Evolutionary conservation across 2,329 filamentous ascomycete species (phyloP).

Genomic region (Rhinocladiella similis): DNA sequence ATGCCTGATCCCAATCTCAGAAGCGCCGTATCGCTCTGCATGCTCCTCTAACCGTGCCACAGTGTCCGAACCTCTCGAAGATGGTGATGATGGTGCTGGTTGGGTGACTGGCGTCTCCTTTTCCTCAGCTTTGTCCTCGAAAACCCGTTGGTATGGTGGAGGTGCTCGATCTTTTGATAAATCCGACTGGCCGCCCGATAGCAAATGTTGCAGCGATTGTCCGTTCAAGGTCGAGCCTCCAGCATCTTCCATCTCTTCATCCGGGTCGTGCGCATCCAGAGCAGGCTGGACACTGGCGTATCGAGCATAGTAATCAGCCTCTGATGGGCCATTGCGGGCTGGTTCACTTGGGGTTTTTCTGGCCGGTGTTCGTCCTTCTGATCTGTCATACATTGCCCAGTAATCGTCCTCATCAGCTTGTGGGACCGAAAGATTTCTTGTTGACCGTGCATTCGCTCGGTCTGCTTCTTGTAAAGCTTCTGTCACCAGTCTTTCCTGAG

Average conservation of each 20-base stretch:
- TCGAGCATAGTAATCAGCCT: conserved; percentile 61
- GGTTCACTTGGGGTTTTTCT: conserved; percentile 38
- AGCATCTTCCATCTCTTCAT: conserved; percentile 51
- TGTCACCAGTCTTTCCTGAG: conserved; percentile 37
- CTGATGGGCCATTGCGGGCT: conserved; percentile 42
- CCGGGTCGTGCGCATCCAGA: conserved; percentile 63
- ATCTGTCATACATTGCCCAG: conserved; percentile 64
- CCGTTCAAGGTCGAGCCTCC: conserved; percentile 57
- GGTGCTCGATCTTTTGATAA: conserved; percentile 25
- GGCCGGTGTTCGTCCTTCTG: conserved; percentile 53
- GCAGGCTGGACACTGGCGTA: conserved; percentile 66
- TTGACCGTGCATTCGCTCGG: conserved; percentile 25
- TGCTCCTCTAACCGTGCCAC: conserved; percentile 57
- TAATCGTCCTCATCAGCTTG: conserved; percentile 63
- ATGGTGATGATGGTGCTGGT: conserved; percentile 44
- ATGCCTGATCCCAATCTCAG: conserved; percentile 61
- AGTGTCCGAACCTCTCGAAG: conserved; percentile 47
- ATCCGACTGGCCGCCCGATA: conserved; percentile 40
- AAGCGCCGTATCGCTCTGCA: conserved; percentile 53
- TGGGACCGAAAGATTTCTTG: conserved; percentile 22
- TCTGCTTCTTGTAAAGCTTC: conserved; percentile 38
- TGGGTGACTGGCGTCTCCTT: conserved; percentile 39
- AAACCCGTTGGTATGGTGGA: conserved; percentile 23
- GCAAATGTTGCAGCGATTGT: conserved; percentile 45
- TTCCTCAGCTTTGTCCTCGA: conserved; percentile 22